These are phyloP conservation scores for Cryptococcus sp. DNA, from an alignment of 1,284 basidiomycete species.

Conservation along the genomic window DNA sequence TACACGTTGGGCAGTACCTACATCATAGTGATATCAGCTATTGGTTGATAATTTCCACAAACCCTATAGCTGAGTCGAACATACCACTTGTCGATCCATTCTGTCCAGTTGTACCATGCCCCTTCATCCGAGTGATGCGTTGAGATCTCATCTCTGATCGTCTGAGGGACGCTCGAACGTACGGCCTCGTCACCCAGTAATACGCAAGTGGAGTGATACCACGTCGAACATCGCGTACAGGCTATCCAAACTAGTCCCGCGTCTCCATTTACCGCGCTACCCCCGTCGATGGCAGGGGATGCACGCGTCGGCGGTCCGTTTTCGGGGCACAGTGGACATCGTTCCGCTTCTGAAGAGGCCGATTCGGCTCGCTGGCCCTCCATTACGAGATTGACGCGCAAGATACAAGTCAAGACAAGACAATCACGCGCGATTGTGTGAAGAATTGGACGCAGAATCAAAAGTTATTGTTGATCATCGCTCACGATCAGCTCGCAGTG, in stretches of 20 bases:
- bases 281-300: neutral
- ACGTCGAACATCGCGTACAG: constrained; percentile 46
- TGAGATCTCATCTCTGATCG: constrained; percentile 26
- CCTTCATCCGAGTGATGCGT: constrained; percentile 21
- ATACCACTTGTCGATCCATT: constrained; percentile 46
- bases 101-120: constrained; percentile 46
- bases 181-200: constrained; percentile 15
- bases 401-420: too few relatives aligned
- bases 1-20: constrained; percentile 43
- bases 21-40: neutral
- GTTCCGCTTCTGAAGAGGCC: constrained; percentile 13
- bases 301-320: constrained; percentile 15
- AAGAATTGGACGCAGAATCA: too few relatives aligned
- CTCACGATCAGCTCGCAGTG: too few relatives aligned
- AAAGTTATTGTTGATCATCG: too few relatives aligned
- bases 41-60: neutral
- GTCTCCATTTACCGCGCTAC: constrained; percentile 11
- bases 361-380: neutral
- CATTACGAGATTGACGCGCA: too few relatives aligned
- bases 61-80: constrained; percentile 4
- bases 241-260: constrained; percentile 47
- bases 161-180: constrained; percentile 29
- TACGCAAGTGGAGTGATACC: constrained; percentile 50
- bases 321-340: constrained; percentile 20
- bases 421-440: too few relatives aligned